A percentile compares a stretch with the other conserved stretches of the same genome.
Evolutionary conservation across 2,329 filamentous ascomycete genomes (phyloP).

Genomic region (Fusarium hainanense): DNA sequence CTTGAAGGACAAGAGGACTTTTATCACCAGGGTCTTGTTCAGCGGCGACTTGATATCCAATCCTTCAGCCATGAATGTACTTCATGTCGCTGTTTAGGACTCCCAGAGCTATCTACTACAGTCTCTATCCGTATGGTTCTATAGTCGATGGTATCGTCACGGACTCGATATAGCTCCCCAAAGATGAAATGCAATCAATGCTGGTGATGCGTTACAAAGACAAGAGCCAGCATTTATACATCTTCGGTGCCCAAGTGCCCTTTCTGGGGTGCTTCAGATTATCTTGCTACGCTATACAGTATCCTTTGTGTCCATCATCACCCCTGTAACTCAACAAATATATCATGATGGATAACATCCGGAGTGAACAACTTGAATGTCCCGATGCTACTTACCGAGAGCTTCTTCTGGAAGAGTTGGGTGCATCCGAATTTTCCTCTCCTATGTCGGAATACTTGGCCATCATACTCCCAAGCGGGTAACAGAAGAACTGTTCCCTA

Average conservation of each 20-base stretch:
- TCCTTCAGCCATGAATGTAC: too few relatives aligned
- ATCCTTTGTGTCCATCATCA: neutral
- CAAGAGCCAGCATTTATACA: neutral
- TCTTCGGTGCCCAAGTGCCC: neutral
- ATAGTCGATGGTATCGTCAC: neutral
- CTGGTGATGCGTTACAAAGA: fast-evolving
- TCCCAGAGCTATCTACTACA: too few relatives aligned
- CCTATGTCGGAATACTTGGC: neutral
- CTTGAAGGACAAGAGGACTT: too few relatives aligned
- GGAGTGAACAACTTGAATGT: neutral
- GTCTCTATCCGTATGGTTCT: neutral
- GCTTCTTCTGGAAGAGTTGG: neutral
- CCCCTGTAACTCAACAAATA: neutral
- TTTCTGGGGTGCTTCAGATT: neutral
- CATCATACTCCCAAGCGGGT: neutral
- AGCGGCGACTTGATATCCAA: too few relatives aligned
- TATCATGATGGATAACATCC: neutral
- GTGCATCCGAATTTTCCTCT: neutral
- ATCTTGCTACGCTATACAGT: neutral
- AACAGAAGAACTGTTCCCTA: too few relatives aligned
- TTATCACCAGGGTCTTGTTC: too few relatives aligned
- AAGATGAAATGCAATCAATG: neutral
- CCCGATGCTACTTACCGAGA: neutral
- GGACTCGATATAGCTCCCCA: neutral
- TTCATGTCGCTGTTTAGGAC: too few relatives aligned